Conservation (phyloP, 2,329 filamentous ascomycete genomes). For the Pseudocercospora vitis region DNA sequence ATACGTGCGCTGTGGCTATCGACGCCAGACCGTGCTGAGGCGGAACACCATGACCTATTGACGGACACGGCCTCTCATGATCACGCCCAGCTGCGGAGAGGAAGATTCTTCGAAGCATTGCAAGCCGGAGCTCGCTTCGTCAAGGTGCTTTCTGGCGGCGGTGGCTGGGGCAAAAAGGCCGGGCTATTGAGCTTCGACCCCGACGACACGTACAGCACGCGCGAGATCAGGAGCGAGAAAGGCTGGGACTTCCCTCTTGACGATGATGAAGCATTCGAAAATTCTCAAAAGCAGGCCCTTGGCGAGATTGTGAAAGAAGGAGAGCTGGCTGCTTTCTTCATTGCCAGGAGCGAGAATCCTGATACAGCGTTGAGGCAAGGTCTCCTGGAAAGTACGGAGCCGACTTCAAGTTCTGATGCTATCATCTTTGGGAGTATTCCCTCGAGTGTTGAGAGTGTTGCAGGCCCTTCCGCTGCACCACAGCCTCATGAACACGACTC, state of each 20-base stretch:
- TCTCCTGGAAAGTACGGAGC: neutral
- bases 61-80: neutral
- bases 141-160: slow-evolving; percentile 70
- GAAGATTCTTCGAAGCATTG: neutral
- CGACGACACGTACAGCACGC: slow-evolving; percentile 54
- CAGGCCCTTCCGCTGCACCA: slow-evolving; percentile 13
- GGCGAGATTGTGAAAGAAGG: slow-evolving; percentile 62
- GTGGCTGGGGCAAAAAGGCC: slow-evolving; percentile 79
- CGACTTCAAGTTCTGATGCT: neutral
- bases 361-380: slow-evolving; percentile 5
- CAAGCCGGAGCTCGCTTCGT: slow-evolving; percentile 43
- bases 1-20: neutral
- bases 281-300: slow-evolving; percentile 41
- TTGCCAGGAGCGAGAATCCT: slow-evolving; percentile 36
- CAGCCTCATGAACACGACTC: neutral
- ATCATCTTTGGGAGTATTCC: slow-evolving; percentile 46
- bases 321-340: slow-evolving; percentile 67
- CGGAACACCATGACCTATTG: too few species aligned
- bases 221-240: slow-evolving; percentile 55
- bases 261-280: slow-evolving; percentile 35
- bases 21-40: neutral
- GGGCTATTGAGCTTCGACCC: slow-evolving; percentile 78
- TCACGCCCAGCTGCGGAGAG: neutral
- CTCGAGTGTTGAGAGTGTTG: slow-evolving; percentile 44
- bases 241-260: slow-evolving; percentile 53